These are phyloP conservation scores for Aphanomyces stellatus DNA, from an alignment of 352 stramenopile species.

Conservation along the genomic window DNA sequence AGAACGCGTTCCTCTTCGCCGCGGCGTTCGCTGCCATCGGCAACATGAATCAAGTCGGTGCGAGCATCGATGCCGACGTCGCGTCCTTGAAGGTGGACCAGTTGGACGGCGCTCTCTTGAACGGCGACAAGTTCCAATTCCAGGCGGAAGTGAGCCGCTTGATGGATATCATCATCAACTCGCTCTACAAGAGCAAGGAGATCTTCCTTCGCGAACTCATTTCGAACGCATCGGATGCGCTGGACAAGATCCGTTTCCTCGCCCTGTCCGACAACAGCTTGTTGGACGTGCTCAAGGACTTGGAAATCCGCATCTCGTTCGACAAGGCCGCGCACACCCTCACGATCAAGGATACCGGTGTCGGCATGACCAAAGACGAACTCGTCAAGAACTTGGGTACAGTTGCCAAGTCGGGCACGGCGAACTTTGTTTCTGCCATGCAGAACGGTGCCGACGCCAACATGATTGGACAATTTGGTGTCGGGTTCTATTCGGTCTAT, in stretches of 20 bases:
- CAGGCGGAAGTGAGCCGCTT: conserved; percentile 97
- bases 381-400: conserved; percentile 96
- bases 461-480: conserved; percentile 99
- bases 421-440: conserved; percentile 97
- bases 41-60: conserved; percentile 18
- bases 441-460: conserved; percentile 82
- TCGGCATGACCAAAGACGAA: conserved; percentile 99
- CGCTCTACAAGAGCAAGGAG: conserved; percentile 95
- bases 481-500: conserved; percentile 99
- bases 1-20: conserved; percentile 32
- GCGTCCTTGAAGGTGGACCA: conserved; percentile 29
- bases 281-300: conserved; percentile 69
- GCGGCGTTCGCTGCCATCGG: conserved; percentile 30
- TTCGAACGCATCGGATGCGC: conserved; percentile 97
- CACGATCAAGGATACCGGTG: conserved; percentile 96
- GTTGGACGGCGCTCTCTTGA: conserved; percentile 30
- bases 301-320: conserved; percentile 97
- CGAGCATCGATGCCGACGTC: conserved; percentile 13
- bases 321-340: conserved; percentile 94
- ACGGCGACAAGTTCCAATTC: conserved; percentile 87
- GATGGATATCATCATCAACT: conserved; percentile 99
- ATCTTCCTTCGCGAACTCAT: conserved; percentile 99
- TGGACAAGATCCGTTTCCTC: conserved; percentile 99
- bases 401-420: conserved; percentile 97
- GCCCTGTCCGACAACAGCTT: conserved; percentile 85